Percentiles rank a stretch among this genome's conserved stretches.
phyloP scores from a whole-genome alignment of 2,329 filamentous ascomycete genomes.

The Ambrosiella cleistominuta region DNA sequence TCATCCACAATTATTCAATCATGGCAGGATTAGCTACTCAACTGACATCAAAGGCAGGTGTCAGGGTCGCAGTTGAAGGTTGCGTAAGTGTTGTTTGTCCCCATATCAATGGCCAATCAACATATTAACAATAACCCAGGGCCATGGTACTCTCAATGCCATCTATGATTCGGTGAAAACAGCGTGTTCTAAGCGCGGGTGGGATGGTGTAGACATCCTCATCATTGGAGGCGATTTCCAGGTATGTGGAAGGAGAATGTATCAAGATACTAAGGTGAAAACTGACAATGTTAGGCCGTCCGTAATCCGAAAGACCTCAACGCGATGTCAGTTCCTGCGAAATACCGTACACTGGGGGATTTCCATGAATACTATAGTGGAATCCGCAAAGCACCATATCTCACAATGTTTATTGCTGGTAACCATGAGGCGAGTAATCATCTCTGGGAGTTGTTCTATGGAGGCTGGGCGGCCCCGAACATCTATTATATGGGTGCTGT shows the following conservation, averaged over 20 bases:
- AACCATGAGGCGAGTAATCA: conserved; percentile 92
- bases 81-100: conserved; percentile 4
- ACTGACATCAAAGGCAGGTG: conserved; percentile 4
- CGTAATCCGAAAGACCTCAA: conserved; percentile 78
- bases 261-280: background rate
- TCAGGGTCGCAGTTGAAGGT: conserved; percentile 11
- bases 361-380: conserved; percentile 92
- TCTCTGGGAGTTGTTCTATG: conserved; percentile 84
- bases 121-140: conserved; percentile 30
- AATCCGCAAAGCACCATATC: conserved; percentile 55
- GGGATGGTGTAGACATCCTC: conserved; percentile 63
- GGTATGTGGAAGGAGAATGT: conserved; percentile 24
- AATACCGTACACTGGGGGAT: conserved; percentile 77
- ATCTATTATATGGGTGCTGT: conserved; percentile 95
- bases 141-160: conserved; percentile 77
- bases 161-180: conserved; percentile 68
- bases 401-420: conserved; percentile 82
- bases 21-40: background rate
- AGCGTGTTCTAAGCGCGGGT: conserved; percentile 52
- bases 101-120: background rate
- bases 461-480: conserved; percentile 89
- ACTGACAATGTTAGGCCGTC: conserved; percentile 39
- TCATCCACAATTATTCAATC: background rate
- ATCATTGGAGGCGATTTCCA: conserved; percentile 97
- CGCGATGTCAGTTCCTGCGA: conserved; percentile 74